Evolutionary conservation across 208 protist species (phyloP).

Genomic region (Leishmania major): DNA sequence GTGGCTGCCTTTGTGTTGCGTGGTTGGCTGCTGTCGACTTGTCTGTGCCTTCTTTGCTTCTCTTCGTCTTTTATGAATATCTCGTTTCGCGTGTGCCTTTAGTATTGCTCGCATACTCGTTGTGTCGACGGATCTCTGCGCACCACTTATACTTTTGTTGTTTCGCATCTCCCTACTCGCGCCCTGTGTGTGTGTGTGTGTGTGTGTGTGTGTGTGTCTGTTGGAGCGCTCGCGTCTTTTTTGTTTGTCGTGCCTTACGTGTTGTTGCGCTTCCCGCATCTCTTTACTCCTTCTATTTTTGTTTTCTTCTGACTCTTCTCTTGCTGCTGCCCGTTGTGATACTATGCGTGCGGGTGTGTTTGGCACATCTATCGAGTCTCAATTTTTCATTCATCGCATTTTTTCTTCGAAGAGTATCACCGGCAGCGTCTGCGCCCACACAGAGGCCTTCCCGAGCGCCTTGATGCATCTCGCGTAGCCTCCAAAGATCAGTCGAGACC

Average conservation of each 20-base stretch:
- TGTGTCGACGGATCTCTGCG: slow-evolving; percentile 8
- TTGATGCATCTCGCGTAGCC: not conserved
- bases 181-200: no score
- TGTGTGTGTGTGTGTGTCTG: slow-evolving; percentile 6
- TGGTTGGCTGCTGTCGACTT: not conserved
- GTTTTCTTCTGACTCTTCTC: slow-evolving; percentile 9
- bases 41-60: not conserved
- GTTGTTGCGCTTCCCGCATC: not conserved
- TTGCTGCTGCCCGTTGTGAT: slow-evolving; percentile 6
- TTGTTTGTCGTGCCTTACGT: not conserved
- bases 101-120: not conserved
- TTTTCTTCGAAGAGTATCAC: not conserved
- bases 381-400: not conserved
- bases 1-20: not conserved
- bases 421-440: not conserved
- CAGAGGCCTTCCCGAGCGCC: not conserved
- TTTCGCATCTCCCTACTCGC: not conserved
- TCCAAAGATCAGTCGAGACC: not conserved
- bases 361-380: not conserved
- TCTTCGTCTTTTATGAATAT: not conserved
- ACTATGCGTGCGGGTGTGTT: not conserved
- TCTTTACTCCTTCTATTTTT: slow-evolving; percentile 1
- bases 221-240: not conserved
- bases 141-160: not conserved
- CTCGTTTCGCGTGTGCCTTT: not conserved